These are phyloP conservation scores for Capronia coronata DNA, from an alignment of 2,329 filamentous ascomycete genomes.

Conservation along the genomic window DNA sequence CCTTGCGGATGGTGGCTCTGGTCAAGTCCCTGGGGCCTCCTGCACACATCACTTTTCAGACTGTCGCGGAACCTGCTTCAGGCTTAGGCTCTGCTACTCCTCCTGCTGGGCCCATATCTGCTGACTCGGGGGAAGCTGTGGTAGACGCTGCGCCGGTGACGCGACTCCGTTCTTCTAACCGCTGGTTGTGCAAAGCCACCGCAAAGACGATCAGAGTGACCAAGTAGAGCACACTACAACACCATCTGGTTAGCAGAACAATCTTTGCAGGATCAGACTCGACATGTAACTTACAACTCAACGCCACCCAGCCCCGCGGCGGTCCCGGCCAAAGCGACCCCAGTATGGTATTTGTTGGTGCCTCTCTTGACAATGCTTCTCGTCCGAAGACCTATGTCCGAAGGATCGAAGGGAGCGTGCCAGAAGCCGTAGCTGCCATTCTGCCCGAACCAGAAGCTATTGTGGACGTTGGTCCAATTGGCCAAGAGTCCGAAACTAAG, in stretches of 20 bases:
- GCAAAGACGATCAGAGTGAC: slow-evolving; percentile 21
- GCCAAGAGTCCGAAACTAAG: slow-evolving; percentile 18
- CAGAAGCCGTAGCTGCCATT: slow-evolving; percentile 17
- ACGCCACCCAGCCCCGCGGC: slow-evolving; percentile 22
- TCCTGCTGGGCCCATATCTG: background rate
- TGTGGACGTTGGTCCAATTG: slow-evolving; percentile 18
- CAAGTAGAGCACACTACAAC: slow-evolving; percentile 19
- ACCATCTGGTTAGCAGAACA: background rate
- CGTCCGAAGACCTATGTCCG: slow-evolving; percentile 9
- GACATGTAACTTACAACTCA: slow-evolving; percentile 21
- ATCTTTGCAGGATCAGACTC: too few species aligned
- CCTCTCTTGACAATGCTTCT: slow-evolving; percentile 8
- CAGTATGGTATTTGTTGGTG: slow-evolving; percentile 14
- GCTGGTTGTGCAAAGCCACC: slow-evolving; percentile 19
- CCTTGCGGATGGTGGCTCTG: too few species aligned
- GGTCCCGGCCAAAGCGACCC: slow-evolving; percentile 22
- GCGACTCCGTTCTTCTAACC: background rate
- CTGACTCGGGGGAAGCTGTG: background rate
- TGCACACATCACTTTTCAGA: background rate
- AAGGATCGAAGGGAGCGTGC: slow-evolving; percentile 14
- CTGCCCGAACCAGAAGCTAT: slow-evolving; percentile 11
- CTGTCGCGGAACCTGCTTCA: background rate
- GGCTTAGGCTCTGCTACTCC: background rate
- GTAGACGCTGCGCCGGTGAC: background rate
- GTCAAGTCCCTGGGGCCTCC: too few species aligned